phyloP scores from a whole-genome alignment of 768 basidiomycete species.

The Termitomyces sp. region DNA sequence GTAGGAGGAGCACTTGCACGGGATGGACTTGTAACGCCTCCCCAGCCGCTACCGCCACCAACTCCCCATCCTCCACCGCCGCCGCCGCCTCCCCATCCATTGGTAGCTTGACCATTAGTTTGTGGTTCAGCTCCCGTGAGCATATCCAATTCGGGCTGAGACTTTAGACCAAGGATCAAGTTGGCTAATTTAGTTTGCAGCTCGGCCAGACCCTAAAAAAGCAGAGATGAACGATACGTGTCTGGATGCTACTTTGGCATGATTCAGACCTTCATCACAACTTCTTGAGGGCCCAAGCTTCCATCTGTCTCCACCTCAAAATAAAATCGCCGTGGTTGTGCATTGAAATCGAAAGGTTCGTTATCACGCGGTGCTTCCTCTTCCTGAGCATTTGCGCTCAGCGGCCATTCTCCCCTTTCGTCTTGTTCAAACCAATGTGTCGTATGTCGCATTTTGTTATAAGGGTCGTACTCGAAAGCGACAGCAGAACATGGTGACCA shows the following conservation, averaged over 20 bases:
- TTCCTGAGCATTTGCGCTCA: conserved; percentile 79
- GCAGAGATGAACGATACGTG: neutral
- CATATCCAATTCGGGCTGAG: conserved; percentile 52
- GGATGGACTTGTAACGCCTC: conserved; percentile 21
- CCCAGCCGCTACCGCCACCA: conserved; percentile 13
- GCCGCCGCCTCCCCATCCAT: conserved; percentile 13
- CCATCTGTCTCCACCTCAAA: conserved; percentile 94
- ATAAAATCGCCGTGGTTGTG: conserved; percentile 88
- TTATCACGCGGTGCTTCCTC: conserved; percentile 80
- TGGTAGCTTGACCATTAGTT: conserved; percentile 23
- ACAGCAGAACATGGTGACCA: conserved; percentile 97
- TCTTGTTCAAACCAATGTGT: conserved; percentile 91
- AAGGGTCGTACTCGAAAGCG: conserved; percentile 95
- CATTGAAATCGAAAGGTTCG: conserved; percentile 82
- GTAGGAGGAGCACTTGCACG: conserved; percentile 25
- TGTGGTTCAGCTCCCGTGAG: conserved; percentile 35
- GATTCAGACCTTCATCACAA: conserved; percentile 68
- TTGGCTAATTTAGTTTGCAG: conserved; percentile 79
- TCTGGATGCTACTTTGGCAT: neutral
- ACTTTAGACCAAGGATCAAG: conserved; percentile 70
- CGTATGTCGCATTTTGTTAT: conserved; percentile 96
- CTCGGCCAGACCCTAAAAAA: conserved; percentile 63
- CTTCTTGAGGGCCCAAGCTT: conserved; percentile 82
- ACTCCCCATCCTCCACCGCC: conserved; percentile 14
- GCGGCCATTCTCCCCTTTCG: conserved; percentile 83